Conservation (phyloP, 2,329 filamentous ascomycete species). For the Penicillium sp. region DNA sequence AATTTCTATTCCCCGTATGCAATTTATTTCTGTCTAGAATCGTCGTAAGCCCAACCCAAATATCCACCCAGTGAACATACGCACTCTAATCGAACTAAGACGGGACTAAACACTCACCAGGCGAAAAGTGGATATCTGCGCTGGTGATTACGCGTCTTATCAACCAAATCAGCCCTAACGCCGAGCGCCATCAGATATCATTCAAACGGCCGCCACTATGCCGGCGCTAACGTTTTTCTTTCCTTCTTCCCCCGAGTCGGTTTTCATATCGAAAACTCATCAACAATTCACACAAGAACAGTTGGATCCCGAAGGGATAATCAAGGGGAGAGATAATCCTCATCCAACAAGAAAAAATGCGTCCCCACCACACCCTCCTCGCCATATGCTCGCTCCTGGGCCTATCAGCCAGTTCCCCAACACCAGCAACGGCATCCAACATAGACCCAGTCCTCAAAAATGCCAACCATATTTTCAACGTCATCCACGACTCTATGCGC, state of each 20-base stretch:
- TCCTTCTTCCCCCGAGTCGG: too few species aligned
- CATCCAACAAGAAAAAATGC: constrained; percentile 8
- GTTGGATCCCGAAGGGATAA: background rate
- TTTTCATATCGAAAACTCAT: background rate
- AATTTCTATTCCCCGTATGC: background rate
- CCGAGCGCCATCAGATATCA: background rate
- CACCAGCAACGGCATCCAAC: constrained; percentile 33
- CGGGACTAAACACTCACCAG: background rate
- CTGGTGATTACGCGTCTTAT: constrained; percentile 5
- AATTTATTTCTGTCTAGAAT: background rate
- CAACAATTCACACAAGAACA: background rate
- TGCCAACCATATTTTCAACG: constrained; percentile 69
- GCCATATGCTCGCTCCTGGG: constrained; percentile 8
- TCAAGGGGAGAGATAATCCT: background rate
- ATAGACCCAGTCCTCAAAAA: constrained; percentile 38
- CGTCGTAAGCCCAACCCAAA: background rate
- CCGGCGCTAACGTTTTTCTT: background rate
- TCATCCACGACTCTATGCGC: constrained; percentile 68
- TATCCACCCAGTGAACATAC: background rate
- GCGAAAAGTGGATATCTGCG: background rate
- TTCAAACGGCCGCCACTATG: background rate
- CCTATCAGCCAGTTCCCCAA: constrained; percentile 4
- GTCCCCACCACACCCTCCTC: constrained; percentile 5
- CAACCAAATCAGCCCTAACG: background rate
- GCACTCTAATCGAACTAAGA: background rate